phyloP scores from a whole-genome alignment of 1,284 basidiomycete genomes.

The Cryptococcus sp. region DNA sequence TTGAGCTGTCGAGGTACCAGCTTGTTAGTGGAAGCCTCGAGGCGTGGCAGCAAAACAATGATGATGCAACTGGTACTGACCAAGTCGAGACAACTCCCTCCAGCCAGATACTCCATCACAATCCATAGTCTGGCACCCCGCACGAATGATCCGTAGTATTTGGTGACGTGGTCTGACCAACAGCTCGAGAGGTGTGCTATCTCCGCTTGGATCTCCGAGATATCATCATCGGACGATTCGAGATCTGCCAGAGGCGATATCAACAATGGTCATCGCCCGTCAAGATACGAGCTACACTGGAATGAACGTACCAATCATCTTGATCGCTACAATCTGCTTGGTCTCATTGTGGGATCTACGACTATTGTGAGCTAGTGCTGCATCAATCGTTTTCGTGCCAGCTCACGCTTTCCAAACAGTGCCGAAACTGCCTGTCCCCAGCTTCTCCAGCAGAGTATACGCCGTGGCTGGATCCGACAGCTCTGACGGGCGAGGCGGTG shows the following conservation, averaged over 20 bases:
- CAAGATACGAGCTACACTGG: not conserved
- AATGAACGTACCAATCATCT: conserved; percentile 78
- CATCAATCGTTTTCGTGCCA: not conserved
- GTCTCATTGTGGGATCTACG: conserved; percentile 80
- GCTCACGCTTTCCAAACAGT: conserved; percentile 87
- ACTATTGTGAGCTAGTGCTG: conserved; percentile 12
- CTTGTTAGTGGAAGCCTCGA: not conserved
- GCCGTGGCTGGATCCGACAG: conserved; percentile 73
- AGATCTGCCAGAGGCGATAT: conserved; percentile 47
- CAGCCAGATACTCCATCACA: conserved; percentile 98
- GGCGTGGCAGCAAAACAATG: not conserved
- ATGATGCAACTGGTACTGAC: conserved; percentile 34
- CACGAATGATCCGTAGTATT: conserved; percentile 96
- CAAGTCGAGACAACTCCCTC: conserved; percentile 95
- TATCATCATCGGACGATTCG: conserved; percentile 82
- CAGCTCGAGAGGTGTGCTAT: conserved; percentile 94
- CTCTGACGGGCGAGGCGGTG: conserved; percentile 8
- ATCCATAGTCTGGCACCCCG: conserved; percentile 98
- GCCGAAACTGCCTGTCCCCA: conserved; percentile 96
- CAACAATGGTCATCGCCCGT: not conserved
- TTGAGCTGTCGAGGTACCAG: conserved; percentile 61
- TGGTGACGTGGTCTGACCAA: conserved; percentile 92
- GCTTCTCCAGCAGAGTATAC: conserved; percentile 90
- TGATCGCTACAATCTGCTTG: conserved; percentile 92
- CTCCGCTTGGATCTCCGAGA: conserved; percentile 95